Evolutionary conservation across 148 eudicot genomes (phyloP).

Genomic region (Diospyros kaki): DNA sequence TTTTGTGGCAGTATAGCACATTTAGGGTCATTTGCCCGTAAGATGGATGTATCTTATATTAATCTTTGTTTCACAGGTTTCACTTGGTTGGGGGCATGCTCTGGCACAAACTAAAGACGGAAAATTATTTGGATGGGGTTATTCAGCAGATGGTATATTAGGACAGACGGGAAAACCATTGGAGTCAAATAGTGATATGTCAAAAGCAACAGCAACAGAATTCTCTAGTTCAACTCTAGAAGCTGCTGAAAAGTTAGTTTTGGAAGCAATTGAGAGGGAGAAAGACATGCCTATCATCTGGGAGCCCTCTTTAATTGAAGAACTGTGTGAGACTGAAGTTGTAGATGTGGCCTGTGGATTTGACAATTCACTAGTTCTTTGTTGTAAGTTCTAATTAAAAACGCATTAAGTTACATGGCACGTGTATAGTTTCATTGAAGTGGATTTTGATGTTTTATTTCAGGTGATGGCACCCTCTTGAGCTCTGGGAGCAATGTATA

Average conservation of each 20-base stretch:
- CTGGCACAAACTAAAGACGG: slow-evolving; percentile 75
- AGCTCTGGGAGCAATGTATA: slow-evolving; percentile 88
- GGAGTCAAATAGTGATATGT: slow-evolving; percentile 33
- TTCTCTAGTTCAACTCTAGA: slow-evolving; percentile 39
- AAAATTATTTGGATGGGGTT: slow-evolving; percentile 94
- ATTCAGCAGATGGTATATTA: slow-evolving; percentile 89
- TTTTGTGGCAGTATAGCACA: background rate
- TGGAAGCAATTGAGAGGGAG: slow-evolving; percentile 82
- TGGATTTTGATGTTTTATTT: slow-evolving; percentile 8
- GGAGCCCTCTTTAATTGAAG: slow-evolving; percentile 70
- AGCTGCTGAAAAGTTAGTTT: slow-evolving; percentile 66
- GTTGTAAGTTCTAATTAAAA: slow-evolving; percentile 51
- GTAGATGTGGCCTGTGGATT: slow-evolving; percentile 78
- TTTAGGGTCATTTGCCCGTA: background rate
- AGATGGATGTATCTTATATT: background rate
- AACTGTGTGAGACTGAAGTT: slow-evolving; percentile 43
- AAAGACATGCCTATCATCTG: slow-evolving; percentile 89
- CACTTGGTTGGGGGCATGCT: slow-evolving; percentile 98
- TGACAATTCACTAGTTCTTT: slow-evolving; percentile 78
- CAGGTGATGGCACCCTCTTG: slow-evolving; percentile 75
- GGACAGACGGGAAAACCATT: slow-evolving; percentile 58
- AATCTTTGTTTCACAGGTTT: slow-evolving; percentile 42
- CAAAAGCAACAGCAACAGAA: slow-evolving; percentile 21
- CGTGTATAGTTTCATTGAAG: background rate
- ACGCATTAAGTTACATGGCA: background rate